phyloP scores from a whole-genome alignment of 768 basidiomycete genomes.

The Pulveroboletus sp. region DNA sequence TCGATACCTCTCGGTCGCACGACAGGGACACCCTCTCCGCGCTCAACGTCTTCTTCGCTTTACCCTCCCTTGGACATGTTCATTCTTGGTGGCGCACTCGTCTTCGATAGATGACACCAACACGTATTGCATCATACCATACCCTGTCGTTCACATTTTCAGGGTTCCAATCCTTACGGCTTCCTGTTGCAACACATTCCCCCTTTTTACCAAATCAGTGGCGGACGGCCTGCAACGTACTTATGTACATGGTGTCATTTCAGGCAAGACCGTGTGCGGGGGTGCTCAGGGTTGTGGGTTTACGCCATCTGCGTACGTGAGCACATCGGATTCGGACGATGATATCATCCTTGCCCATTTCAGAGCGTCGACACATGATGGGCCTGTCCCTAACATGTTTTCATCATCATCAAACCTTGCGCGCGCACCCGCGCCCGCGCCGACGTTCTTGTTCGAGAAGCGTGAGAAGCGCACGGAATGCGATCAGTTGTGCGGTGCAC shows the following conservation, averaged over 20 bases:
- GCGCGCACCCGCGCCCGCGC: not conserved
- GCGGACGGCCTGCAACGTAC: not conserved
- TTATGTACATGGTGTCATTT: no score
- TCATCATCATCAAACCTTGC: no score
- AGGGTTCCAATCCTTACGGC: not conserved
- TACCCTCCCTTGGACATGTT: constrained; percentile 4
- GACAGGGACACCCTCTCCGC: constrained; percentile 5
- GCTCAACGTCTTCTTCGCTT: not conserved
- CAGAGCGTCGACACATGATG: no score
- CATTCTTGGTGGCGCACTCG: constrained; percentile 1
- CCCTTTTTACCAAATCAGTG: constrained; percentile 1
- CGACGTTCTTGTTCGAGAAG: not conserved
- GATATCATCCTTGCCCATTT: not conserved
- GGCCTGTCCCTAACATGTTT: no score
- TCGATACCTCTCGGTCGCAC: not conserved
- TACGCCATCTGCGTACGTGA: not conserved
- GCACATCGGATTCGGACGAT: not conserved
- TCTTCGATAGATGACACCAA: not conserved
- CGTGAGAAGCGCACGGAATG: not conserved
- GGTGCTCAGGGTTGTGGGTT: constrained; percentile 1
- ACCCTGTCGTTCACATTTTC: not conserved
- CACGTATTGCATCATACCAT: not conserved
- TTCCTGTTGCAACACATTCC: no score
- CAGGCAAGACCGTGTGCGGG: not conserved
- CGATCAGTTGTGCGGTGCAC: not conserved